Conservation (phyloP, 179 eudicot genomes). For the Drosera spatulata region DNA sequence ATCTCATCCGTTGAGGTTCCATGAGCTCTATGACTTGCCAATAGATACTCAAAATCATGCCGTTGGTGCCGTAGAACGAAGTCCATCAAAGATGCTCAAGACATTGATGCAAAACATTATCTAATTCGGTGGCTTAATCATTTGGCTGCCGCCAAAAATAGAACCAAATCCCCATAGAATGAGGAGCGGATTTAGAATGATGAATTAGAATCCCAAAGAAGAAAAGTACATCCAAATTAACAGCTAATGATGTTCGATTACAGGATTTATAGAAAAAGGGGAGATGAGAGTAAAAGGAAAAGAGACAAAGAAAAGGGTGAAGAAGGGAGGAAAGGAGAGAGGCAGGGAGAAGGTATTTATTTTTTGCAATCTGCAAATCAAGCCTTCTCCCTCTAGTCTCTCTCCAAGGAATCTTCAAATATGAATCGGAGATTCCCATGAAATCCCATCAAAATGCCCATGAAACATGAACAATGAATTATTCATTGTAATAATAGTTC, state of each 20-base stretch:
- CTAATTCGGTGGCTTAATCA: too few species aligned
- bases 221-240: conserved; percentile 4
- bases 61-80: too few species aligned
- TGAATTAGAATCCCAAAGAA: not conserved
- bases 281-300: conserved; percentile 6
- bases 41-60: too few species aligned
- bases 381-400: not conserved
- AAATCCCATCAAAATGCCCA: not conserved
- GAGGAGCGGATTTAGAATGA: conserved; percentile 8
- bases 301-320: not conserved
- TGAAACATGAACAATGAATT: not conserved
- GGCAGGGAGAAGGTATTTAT: not conserved
- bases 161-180: conserved; percentile 7
- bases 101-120: too few species aligned
- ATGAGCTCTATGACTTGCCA: too few species aligned
- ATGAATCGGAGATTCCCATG: not conserved
- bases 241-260: conserved; percentile 8
- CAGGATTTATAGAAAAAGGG: not conserved
- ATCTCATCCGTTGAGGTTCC: too few species aligned
- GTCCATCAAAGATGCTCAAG: too few species aligned
- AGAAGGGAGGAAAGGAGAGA: conserved; percentile 9
- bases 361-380: not conserved
- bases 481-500: conserved; percentile 1
- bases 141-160: conserved; percentile 11
- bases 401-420: not conserved